Evolutionary conservation across 1,284 basidiomycete species (phyloP).

Genomic region (Irpex sp.): DNA sequence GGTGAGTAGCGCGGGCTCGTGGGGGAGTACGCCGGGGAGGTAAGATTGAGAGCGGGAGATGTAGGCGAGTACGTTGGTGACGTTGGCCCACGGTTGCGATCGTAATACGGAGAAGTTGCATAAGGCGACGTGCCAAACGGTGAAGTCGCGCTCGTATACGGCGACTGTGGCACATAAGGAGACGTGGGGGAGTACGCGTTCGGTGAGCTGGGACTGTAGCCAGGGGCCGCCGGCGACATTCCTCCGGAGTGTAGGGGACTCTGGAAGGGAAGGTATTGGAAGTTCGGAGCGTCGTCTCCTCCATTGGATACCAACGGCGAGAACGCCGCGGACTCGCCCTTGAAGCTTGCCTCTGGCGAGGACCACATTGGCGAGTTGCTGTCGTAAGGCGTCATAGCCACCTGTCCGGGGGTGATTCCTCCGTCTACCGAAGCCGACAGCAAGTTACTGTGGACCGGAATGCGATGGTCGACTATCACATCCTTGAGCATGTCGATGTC

Average conservation of each 20-base stretch:
- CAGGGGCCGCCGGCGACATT: slow-evolving; percentile 76
- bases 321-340: slow-evolving; percentile 87
- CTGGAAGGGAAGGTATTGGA: slow-evolving; percentile 72
- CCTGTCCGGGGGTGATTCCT: slow-evolving; percentile 89
- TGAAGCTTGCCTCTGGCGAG: slow-evolving; percentile 56
- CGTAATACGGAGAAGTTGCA: slow-evolving; percentile 79
- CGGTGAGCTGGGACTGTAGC: slow-evolving; percentile 81
- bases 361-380: slow-evolving; percentile 83
- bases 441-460: slow-evolving; percentile 82
- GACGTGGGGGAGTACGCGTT: slow-evolving; percentile 86
- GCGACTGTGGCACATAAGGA: slow-evolving; percentile 84
- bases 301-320: slow-evolving; percentile 91
- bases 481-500: slow-evolving; percentile 99
- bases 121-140: slow-evolving; percentile 79
- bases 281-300: slow-evolving; percentile 76
- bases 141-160: slow-evolving; percentile 76
- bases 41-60: slow-evolving; percentile 74
- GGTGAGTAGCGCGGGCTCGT: slow-evolving; percentile 87
- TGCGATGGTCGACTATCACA: slow-evolving; percentile 94
- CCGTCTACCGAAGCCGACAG: slow-evolving; percentile 78
- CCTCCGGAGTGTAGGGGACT: slow-evolving; percentile 78
- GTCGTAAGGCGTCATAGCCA: slow-evolving; percentile 94
- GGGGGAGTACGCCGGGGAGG: slow-evolving; percentile 84
- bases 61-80: slow-evolving; percentile 88
- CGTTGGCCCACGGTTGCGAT: slow-evolving; percentile 62